Conservation (phyloP, 345 rosid species). For the Rhodamnia argentea region DNA sequence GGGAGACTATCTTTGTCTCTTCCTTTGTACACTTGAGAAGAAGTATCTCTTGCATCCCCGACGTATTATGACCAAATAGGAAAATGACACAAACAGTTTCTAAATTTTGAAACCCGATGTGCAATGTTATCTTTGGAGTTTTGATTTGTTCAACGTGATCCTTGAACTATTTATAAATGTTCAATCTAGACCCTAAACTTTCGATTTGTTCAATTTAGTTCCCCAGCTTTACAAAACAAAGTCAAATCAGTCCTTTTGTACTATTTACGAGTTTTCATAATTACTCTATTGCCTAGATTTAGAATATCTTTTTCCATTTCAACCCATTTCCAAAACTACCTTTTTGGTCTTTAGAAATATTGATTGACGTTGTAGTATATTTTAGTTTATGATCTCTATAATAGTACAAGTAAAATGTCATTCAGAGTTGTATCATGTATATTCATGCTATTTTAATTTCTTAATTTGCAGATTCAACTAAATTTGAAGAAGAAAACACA, state of each 20-base stretch:
- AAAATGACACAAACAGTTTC: background rate
- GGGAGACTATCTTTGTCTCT: background rate
- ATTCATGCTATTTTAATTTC: background rate
- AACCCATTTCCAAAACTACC: background rate
- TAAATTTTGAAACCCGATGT: background rate
- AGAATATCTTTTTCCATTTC: background rate
- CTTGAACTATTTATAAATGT: too few relatives aligned
- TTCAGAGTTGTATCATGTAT: background rate
- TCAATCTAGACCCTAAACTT: too few relatives aligned
- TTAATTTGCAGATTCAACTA: background rate
- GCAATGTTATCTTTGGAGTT: too few relatives aligned
- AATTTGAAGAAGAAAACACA: background rate
- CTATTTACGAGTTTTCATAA: background rate
- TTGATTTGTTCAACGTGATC: rapidly evolving
- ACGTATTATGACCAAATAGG: background rate
- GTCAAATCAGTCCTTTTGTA: background rate
- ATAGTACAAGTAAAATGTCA: background rate
- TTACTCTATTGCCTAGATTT: background rate
- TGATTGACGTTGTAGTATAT: background rate
- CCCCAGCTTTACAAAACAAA: background rate
- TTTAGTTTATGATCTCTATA: background rate
- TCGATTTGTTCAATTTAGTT: too few relatives aligned
- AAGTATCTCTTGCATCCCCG: background rate
- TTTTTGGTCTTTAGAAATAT: background rate
- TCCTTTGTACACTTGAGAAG: background rate